Base-by-base conservation (phyloP, 2,329 filamentous ascomycete genomes). In the Hyphodiscus sp. region DNA sequence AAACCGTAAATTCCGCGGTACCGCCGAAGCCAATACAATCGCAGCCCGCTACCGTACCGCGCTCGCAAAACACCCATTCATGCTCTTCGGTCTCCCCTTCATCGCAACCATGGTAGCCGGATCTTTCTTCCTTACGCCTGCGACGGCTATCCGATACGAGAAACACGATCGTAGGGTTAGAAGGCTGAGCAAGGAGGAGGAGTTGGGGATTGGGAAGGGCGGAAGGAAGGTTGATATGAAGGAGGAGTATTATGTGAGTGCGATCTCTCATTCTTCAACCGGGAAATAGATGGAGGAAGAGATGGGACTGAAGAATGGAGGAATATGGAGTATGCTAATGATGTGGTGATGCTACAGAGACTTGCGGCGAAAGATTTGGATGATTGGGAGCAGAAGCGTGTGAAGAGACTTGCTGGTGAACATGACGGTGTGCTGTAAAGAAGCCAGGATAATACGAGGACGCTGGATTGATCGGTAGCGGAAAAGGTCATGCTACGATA, bases 311-410 rank as follows among this genome's bases (percentile, higher is more conserved):
- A 2, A 45, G 42, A 8, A 44, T 48, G 5, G 11, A n/a, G 33
- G 33, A 13, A 38, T 38, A 26, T 26, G 23, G 23, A 8, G 29
- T 16, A 51, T 50, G 49, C 55, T 61, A 56, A 60, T 38, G 18
- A 53, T 30, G 23, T 26, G 47, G 45, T n/a, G 18, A 44, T 33
- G 2, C 18, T 43, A 53, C 70, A 94, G 88, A 82, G 84, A 72
- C 76, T 89, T 41, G 87, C 89, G 62, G 88, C 89, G 30, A 95
- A 95, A 70, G 94, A 97, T 68, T 74, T 97, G 57, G 92, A 99
- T 66, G 81, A 90, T 67, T 99, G 94, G 94, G 92, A 97, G 70
- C 94, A 97, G 73, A 95, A 94, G 73, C 83, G 95, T 50, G 91
- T 97, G 11, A 84, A 96, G 74, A 79, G 94, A 68, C 78, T 96